Evolutionary conservation across 2,329 filamentous ascomycete species (phyloP).

Genomic region (Lecanosticta acicola): DNA sequence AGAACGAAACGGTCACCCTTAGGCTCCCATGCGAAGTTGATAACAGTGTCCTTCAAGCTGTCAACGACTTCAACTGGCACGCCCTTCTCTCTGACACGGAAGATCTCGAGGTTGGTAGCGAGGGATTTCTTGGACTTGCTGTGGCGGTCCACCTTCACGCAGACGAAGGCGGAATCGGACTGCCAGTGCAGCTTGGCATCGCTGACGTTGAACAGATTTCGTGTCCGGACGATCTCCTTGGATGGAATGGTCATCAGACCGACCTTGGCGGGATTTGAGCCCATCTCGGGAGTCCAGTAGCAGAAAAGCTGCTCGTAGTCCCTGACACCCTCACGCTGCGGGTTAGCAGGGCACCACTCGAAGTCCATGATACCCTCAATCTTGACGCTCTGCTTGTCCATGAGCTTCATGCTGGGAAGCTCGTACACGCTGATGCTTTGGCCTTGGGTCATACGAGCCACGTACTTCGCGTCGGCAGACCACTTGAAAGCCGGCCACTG

Average conservation of each 20-base stretch:
- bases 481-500: constrained; percentile 99
- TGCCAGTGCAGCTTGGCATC: constrained; percentile 99
- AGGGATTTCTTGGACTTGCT: constrained; percentile 99
- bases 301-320: constrained; percentile 92
- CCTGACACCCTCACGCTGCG: constrained; percentile 78
- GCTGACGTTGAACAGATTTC: constrained; percentile 96
- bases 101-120: constrained; percentile 95
- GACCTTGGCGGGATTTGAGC: constrained; percentile 95
- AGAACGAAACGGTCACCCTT: constrained; percentile 96
- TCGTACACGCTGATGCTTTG: constrained; percentile 90
- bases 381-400: constrained; percentile 90
- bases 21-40: constrained; percentile 99
- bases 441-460: constrained; percentile 82
- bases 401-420: constrained; percentile 77
- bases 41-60: constrained; percentile 94
- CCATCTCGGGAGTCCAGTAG: constrained; percentile 98
- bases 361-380: constrained; percentile 96
- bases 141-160: constrained; percentile 97
- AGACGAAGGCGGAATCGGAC: constrained; percentile 86
- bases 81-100: constrained; percentile 94
- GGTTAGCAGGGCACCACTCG: constrained; percentile 86
- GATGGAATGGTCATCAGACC: constrained; percentile 93
- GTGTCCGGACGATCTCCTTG: constrained; percentile 86
- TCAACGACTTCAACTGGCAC: constrained; percentile 98
- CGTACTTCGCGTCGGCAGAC: constrained; percentile 96